Base-by-base conservation (phyloP, 1,284 basidiomycete genomes). In the Lentinus polychrous region DNA sequence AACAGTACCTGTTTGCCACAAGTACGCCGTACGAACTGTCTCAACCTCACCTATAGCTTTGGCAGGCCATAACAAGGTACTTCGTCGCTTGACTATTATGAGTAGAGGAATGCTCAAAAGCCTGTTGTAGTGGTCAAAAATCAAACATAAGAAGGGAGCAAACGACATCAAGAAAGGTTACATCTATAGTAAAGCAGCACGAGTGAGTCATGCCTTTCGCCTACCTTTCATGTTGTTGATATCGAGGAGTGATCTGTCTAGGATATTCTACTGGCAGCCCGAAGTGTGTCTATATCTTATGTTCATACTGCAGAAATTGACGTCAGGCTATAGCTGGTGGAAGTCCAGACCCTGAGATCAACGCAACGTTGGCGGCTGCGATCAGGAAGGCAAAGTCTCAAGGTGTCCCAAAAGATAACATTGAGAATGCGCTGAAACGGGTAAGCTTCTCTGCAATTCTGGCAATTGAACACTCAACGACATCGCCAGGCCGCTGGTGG, bases 371-470 rank as follows among this genome's bases (percentile, higher is more conserved):
- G 32, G 80, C 81, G 1, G 68, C 72, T 1, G 78, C 77, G 1
- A 57, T 92, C 2, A 79, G 77, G 55, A 73, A 76, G 48, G 81
- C 81, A 0, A 84, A 76, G 60, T 73, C 79, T 0, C 69, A 72
- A 35, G 85, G 86, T 32, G 78, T 91, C 34, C 89, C 90, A 0
- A 91, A 82, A 59, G 78, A 84, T 35, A 90, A 86, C 59, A 79
- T 92, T 3, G 84, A 86, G 58, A 79, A 73, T 34, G 83, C 86
- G 0, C 68, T 92, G 45, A 75, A 73, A 15, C 81, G 77, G 69
- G 89, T 86, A 55, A 39, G 67, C 57, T 2, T 31, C 20, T 14
- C 15, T 36, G 8, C 33, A 17, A 31, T 8, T 45, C 31, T 33
- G 24, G n/a, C 14, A 37, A 12, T 45, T 8, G 22, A 14, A 24